Evolutionary conservation across 148 eudicot species (phyloP).

Genomic region (Talinum fruticosum): DNA sequence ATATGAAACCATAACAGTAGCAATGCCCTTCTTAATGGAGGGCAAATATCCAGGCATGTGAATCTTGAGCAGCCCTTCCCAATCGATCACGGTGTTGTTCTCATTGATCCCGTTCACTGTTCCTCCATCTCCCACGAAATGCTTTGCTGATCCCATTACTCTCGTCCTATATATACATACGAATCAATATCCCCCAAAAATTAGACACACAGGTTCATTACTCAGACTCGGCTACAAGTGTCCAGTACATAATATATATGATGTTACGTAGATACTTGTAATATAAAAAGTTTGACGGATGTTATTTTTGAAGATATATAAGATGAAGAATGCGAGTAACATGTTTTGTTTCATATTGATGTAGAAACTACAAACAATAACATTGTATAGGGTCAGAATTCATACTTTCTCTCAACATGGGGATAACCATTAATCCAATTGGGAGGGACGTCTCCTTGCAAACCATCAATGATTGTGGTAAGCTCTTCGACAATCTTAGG

Average conservation of each 20-base stretch:
- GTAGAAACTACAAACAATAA: neutral
- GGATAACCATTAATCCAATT: slow-evolving; percentile 17
- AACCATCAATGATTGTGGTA: slow-evolving; percentile 27
- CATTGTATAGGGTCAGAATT: neutral
- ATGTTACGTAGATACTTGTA: too few relatives aligned
- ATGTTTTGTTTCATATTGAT: too few relatives aligned
- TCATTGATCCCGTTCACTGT: slow-evolving; percentile 57
- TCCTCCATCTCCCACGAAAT: slow-evolving; percentile 71
- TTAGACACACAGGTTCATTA: neutral
- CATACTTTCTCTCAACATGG: slow-evolving; percentile 26
- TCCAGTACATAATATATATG: neutral
- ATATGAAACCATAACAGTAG: slow-evolving; percentile 58
- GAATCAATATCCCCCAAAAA: neutral
- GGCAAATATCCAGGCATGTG: slow-evolving; percentile 62
- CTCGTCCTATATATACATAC: slow-evolving; percentile 35
- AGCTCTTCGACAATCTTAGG: slow-evolving; percentile 24
- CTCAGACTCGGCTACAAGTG: neutral
- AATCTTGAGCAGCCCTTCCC: slow-evolving; percentile 40
- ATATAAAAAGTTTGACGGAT: too few relatives aligned
- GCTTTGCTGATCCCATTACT: slow-evolving; percentile 61
- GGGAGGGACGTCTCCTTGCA: slow-evolving; percentile 24
- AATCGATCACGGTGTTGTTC: slow-evolving; percentile 53
- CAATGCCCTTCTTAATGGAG: slow-evolving; percentile 51
- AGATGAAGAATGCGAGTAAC: too few relatives aligned
- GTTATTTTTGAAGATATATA: too few relatives aligned